Evolutionary conservation across 129 eudicot species (phyloP).

Genomic region (sunflower (Helianthus annuus)): DNA sequence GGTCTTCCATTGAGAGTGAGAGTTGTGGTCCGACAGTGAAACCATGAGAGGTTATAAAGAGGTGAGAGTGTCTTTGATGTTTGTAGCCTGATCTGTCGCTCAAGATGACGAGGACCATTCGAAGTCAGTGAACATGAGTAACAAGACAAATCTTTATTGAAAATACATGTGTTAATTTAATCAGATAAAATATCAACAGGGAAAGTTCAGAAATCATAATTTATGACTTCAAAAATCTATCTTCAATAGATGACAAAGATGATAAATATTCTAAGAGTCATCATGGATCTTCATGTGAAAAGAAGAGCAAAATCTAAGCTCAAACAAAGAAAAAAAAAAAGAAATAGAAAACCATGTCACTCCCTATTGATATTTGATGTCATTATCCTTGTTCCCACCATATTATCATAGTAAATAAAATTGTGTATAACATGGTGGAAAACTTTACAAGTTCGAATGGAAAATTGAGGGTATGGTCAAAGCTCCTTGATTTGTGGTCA

Average conservation of each 20-base stretch:
- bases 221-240: constrained; percentile 1
- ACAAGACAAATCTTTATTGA: neutral
- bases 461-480: constrained; percentile 10
- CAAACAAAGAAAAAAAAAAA: neutral
- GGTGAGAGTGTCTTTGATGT: neutral
- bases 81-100: neutral
- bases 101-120: neutral
- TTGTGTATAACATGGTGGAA: constrained; percentile 13
- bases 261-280: constrained; percentile 15
- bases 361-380: constrained; percentile 12
- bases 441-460: constrained; percentile 6
- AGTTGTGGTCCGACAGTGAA: neutral
- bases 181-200: neutral
- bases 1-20: neutral
- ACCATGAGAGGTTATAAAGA: too few species aligned
- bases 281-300: constrained; percentile 24
- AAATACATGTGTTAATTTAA: neutral
- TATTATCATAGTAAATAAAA: constrained; percentile 29
- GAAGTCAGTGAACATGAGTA: neutral
- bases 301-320: neutral
- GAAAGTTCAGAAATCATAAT: neutral
- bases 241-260: constrained; percentile 15
- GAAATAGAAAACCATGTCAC: neutral
- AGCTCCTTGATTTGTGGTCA: neutral
- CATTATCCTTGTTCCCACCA: constrained; percentile 31